Conservation (phyloP, 805 yeast genomes). For the Pichia membranifaciens region DNA sequence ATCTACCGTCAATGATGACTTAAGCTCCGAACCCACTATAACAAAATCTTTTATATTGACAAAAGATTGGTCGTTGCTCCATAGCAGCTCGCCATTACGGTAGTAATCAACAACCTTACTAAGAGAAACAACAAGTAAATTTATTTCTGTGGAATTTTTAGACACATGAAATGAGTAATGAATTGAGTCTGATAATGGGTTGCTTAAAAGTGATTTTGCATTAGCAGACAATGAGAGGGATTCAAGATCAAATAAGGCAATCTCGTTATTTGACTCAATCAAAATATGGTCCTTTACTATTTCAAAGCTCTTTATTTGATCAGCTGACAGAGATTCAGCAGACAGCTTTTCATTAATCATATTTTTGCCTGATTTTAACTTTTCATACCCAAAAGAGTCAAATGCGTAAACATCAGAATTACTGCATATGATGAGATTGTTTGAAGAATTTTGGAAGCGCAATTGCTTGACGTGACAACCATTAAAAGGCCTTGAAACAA, state of each 20-base stretch:
- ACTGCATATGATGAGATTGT: slow-evolving; percentile 9
- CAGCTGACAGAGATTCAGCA: slow-evolving; percentile 4
- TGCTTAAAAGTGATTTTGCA: slow-evolving; percentile 9
- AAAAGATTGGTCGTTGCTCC: slow-evolving; percentile 43
- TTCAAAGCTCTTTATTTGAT: not conserved
- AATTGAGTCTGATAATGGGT: slow-evolving; percentile 18
- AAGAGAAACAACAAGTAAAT: slow-evolving; percentile 13
- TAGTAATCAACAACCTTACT: slow-evolving; percentile 16
- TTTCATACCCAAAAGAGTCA: slow-evolving; percentile 1
- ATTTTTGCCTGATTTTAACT: not conserved
- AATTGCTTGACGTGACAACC: slow-evolving; percentile 9
- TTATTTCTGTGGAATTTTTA: slow-evolving; percentile 6
- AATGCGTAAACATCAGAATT: slow-evolving; percentile 8
- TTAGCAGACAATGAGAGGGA: slow-evolving; percentile 7
- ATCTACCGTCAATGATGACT: slow-evolving; percentile 21
- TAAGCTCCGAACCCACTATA: slow-evolving; percentile 23
- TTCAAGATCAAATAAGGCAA: slow-evolving; percentile 21
- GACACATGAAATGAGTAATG: slow-evolving; percentile 12
- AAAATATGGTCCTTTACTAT: slow-evolving; percentile 5
- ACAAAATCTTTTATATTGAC: slow-evolving; percentile 33
- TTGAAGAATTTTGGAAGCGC: not conserved
- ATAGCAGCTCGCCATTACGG: slow-evolving; percentile 25
- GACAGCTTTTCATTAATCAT: slow-evolving; percentile 7
- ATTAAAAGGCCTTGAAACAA: not conserved
- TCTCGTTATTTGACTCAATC: slow-evolving; percentile 5